Evolutionary conservation across 1,139 yeast genomes (phyloP).

Genomic region (Debaryomyces nepalensis): DNA sequence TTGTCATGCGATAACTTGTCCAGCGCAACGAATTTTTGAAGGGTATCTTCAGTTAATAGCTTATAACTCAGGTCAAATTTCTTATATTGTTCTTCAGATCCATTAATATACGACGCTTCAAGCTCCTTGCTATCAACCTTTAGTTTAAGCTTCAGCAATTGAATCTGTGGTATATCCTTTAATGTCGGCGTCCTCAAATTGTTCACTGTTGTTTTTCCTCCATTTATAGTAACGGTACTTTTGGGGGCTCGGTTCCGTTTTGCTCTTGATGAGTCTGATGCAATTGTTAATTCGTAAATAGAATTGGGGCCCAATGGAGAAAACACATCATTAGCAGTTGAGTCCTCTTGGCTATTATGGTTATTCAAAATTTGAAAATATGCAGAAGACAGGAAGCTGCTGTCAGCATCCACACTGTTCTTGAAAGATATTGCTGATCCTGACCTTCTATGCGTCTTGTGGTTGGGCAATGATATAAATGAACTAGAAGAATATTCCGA

Average conservation of each 20-base stretch:
- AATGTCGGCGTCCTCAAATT: constrained; percentile 73
- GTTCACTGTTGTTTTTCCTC: constrained; percentile 42
- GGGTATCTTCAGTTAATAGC: constrained; percentile 52
- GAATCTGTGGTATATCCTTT: constrained; percentile 84
- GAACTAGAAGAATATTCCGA: constrained; percentile 31
- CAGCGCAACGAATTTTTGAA: constrained; percentile 46
- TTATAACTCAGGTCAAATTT: constrained; percentile 56
- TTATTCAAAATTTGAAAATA: constrained; percentile 32
- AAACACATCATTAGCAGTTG: constrained; percentile 23
- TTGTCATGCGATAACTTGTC: constrained; percentile 16
- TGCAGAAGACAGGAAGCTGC: constrained; percentile 37
- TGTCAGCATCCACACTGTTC: constrained; percentile 45
- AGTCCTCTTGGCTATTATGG: constrained; percentile 25
- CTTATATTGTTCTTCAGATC: constrained; percentile 58
- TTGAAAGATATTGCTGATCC: constrained; percentile 29
- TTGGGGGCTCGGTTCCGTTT: constrained; percentile 38
- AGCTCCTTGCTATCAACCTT: constrained; percentile 56
- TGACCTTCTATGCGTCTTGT: constrained; percentile 16
- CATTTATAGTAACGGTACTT: constrained; percentile 43
- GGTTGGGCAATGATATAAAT: constrained; percentile 20
- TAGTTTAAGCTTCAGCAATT: constrained; percentile 59
- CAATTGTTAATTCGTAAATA: constrained; percentile 71
- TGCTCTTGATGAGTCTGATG: constrained; percentile 53
- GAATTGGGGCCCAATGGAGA: constrained; percentile 82
- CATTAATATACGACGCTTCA: constrained; percentile 45